A percentile compares a stretch with the other conserved stretches of the same genome.
phyloP scores from a whole-genome alignment of 441 rosid genomes.

The Syzygium malaccense region DNA sequence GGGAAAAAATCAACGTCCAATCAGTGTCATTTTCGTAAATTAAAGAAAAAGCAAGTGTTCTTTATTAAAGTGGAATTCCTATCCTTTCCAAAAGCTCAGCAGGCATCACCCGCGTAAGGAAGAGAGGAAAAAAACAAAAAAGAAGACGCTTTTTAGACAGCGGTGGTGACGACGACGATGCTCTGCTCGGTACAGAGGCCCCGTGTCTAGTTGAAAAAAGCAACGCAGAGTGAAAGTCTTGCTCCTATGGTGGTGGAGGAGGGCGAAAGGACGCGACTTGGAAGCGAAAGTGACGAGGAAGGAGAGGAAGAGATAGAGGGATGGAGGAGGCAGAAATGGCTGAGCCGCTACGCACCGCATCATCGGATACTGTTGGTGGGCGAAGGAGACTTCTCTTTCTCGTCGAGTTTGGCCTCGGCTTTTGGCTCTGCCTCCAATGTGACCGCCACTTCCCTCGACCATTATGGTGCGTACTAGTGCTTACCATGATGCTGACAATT shows the following conservation, averaged over 20 bases:
- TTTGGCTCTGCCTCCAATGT: slow-evolving; percentile 52
- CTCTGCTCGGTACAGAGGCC: background rate
- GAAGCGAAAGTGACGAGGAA: background rate
- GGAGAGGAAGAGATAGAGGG: background rate
- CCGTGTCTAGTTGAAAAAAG: background rate
- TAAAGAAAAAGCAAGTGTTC: background rate
- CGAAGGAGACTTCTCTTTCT: slow-evolving; percentile 66
- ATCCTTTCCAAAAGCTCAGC: background rate
- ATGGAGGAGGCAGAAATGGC: slow-evolving; percentile 4
- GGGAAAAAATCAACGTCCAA: background rate
- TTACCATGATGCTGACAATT: background rate
- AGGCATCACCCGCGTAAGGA: background rate
- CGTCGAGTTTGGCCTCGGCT: slow-evolving; percentile 30
- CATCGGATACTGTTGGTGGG: slow-evolving; percentile 36
- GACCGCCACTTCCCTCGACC: slow-evolving; percentile 49
- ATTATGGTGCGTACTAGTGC: slow-evolving; percentile 18
- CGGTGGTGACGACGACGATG: background rate
- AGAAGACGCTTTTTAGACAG: fast-evolving
- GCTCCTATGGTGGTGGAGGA: background rate
- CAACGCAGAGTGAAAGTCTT: background rate
- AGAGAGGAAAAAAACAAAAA: background rate
- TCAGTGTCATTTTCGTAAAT: background rate
- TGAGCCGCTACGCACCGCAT: slow-evolving; percentile 1
- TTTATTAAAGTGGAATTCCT: background rate
- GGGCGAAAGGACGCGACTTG: background rate